phyloP scores from a whole-genome alignment of 2,329 filamentous ascomycete species.

The Ampelomyces quisqualis region DNA sequence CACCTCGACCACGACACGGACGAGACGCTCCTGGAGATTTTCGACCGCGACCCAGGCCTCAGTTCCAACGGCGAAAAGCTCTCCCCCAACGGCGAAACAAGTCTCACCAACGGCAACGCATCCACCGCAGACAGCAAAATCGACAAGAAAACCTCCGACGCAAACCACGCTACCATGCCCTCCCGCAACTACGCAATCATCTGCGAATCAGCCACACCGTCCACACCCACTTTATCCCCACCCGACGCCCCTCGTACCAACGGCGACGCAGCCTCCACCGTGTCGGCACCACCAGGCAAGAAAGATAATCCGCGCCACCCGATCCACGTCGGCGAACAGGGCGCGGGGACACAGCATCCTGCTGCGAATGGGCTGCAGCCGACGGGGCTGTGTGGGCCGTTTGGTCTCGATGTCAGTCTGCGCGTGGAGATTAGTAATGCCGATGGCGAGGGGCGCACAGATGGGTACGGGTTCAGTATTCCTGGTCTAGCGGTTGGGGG shows the following conservation, averaged over 20 bases:
- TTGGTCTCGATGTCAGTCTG: conserved; percentile 52
- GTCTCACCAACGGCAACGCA: conserved; percentile 18
- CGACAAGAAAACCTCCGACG: conserved; percentile 62
- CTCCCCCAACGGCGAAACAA: conserved; percentile 19
- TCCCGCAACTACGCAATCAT: conserved; percentile 66
- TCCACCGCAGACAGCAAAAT: conserved; percentile 29
- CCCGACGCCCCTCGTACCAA: conserved; percentile 25
- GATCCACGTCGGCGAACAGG: conserved; percentile 73
- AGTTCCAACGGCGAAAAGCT: conserved; percentile 21
- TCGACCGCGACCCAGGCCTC: conserved; percentile 58
- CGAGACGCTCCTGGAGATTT: conserved; percentile 64
- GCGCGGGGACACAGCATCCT: conserved; percentile 74
- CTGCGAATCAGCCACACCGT: conserved; percentile 50
- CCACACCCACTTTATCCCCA: conserved; percentile 22
- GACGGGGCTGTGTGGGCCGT: conserved; percentile 47
- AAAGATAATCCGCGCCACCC: conserved; percentile 65
- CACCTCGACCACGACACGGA: conserved; percentile 63
- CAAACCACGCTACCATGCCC: conserved; percentile 84
- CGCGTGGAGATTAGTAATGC: conserved; percentile 51
- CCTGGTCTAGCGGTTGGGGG: conserved; percentile 44
- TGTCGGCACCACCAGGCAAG: conserved; percentile 26
- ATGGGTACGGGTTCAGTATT: conserved; percentile 54
- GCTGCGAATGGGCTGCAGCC: conserved; percentile 57
- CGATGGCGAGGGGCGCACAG: conserved; percentile 48
- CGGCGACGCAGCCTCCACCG: conserved; percentile 30